A percentile compares a stretch with the other conserved stretches of the same genome.
These are phyloP conservation scores for Leptodontidium sp. DNA, from an alignment of 2,329 filamentous ascomycete genomes.

Conservation along the genomic window DNA sequence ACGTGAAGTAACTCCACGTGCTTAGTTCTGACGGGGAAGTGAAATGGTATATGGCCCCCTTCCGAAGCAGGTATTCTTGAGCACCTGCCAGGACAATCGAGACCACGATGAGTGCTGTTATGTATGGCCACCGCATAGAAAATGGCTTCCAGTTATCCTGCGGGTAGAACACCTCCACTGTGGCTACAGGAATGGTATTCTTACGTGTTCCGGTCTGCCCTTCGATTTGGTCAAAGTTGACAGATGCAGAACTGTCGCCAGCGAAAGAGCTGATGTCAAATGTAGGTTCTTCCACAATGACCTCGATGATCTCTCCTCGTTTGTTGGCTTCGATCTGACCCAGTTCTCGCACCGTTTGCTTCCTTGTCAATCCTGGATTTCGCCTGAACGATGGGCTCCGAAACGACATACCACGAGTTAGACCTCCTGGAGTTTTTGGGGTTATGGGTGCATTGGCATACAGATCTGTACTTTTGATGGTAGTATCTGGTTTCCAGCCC, in stretches of 20 bases:
- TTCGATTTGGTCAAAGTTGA: constrained; percentile 35
- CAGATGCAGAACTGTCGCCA: constrained; percentile 32
- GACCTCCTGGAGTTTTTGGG: constrained; percentile 22
- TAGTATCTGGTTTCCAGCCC: constrained; percentile 58
- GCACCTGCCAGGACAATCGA: constrained; percentile 60
- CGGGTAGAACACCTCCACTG: constrained; percentile 64
- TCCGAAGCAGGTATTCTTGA: constrained; percentile 64
- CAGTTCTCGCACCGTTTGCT: constrained; percentile 56
- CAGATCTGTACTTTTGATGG: constrained; percentile 60
- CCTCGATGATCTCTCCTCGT: constrained; percentile 65
- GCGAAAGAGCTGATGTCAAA: constrained; percentile 43
- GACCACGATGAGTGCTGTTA: constrained; percentile 60
- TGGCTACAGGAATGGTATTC: constrained; percentile 42
- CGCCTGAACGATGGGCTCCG: constrained; percentile 38
- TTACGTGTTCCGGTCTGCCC: constrained; percentile 38
- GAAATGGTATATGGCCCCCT: constrained; percentile 55
- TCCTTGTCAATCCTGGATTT: constrained; percentile 41
- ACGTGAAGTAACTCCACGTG: constrained; percentile 62
- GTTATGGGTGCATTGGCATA: constrained; percentile 46
- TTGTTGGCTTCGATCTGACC: constrained; percentile 67
- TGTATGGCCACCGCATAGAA: constrained; percentile 69
- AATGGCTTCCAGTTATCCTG: constrained; percentile 73
- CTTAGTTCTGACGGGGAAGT: constrained; percentile 58
- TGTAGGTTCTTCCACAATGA: constrained; percentile 56
- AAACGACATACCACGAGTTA: constrained; percentile 34